These are phyloP conservation scores for Acanthamoeba sp. DNA, from an alignment of 208 protist genomes.

Conservation along the genomic window DNA sequence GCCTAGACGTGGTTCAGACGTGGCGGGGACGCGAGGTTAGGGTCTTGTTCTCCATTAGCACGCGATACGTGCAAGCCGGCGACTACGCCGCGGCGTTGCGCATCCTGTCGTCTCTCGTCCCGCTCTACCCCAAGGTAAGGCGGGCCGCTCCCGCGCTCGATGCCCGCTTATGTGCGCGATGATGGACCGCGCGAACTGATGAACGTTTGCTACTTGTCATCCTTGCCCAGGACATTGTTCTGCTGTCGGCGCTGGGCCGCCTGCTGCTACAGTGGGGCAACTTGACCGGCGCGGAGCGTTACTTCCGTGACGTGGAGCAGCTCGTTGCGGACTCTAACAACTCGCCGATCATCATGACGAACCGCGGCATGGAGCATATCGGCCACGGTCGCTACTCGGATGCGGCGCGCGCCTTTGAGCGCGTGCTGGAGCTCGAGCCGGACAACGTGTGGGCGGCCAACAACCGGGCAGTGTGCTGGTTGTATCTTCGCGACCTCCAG, in stretches of 20 bases:
- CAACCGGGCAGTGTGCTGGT: slow-evolving; percentile 56
- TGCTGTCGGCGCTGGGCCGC: slow-evolving; percentile 46
- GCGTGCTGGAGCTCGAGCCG: slow-evolving; percentile 19
- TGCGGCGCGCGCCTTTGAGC: slow-evolving; percentile 29
- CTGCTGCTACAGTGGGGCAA: slow-evolving; percentile 56
- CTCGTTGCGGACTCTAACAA: not conserved
- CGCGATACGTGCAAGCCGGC: slow-evolving; percentile 7
- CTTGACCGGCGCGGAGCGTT: slow-evolving; percentile 5
- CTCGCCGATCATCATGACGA: slow-evolving; percentile 35
- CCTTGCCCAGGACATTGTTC: not conserved
- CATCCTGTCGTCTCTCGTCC: slow-evolving; percentile 6
- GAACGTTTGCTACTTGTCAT: no score
- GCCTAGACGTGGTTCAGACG: slow-evolving; percentile 9
- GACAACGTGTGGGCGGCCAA: slow-evolving; percentile 59
- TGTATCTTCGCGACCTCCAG: slow-evolving; percentile 23
- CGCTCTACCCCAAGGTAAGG: slow-evolving; percentile 21
- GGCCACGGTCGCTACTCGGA: slow-evolving; percentile 26
- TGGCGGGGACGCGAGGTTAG: slow-evolving; percentile 62
- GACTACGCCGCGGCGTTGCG: slow-evolving; percentile 36
- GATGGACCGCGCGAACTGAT: no score
- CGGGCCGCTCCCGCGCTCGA: no score
- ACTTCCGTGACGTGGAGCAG: slow-evolving; percentile 30
- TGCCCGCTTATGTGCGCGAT: no score
- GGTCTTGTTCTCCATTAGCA: slow-evolving; percentile 67
- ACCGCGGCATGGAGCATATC: slow-evolving; percentile 10